phyloP scores from a whole-genome alignment of 2,329 filamentous ascomycete species.

The Dendrostoma leiphaemia region DNA sequence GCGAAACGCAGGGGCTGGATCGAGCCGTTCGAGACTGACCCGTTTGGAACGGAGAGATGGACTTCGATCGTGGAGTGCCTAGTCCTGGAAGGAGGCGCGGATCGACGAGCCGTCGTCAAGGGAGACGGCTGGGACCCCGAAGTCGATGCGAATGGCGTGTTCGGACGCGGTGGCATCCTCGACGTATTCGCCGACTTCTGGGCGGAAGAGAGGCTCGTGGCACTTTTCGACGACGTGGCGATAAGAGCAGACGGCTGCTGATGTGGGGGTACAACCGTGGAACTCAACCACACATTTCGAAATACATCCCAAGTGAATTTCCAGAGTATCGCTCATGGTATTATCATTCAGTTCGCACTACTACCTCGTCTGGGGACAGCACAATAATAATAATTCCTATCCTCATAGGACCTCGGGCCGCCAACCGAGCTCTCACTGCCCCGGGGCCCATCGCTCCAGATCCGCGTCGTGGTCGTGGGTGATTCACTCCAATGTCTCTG shows the following conservation, averaged over 20 bases:
- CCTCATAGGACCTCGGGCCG: too few species aligned
- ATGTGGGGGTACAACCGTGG: not conserved
- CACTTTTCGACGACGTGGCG: not conserved
- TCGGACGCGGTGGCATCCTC: constrained; percentile 17
- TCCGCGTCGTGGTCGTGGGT: not conserved
- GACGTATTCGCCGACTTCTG: constrained; percentile 2
- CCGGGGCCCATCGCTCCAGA: not conserved
- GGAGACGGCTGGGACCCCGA: constrained; percentile 30
- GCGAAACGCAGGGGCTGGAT: constrained; percentile 31
- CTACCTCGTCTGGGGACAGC: too few species aligned
- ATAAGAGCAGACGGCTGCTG: not conserved
- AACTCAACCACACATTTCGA: too few species aligned
- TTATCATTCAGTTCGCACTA: not conserved
- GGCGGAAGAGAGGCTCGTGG: constrained; percentile 1
- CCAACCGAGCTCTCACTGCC: not conserved
- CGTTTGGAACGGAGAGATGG: constrained; percentile 29
- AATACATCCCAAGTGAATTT: too few species aligned
- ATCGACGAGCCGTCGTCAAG: constrained; percentile 25
- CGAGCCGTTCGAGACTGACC: constrained; percentile 27
- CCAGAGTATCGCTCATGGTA: not conserved
- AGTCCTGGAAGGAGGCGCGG: constrained; percentile 25
- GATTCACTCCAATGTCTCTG: constrained; percentile 1
- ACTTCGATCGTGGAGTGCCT: constrained; percentile 26
- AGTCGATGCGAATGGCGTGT: constrained; percentile 26
- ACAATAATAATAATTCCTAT: too few species aligned